Base-by-base conservation (phyloP, 2,329 filamentous ascomycete species). In the Trichophyton benhamiae region DNA sequence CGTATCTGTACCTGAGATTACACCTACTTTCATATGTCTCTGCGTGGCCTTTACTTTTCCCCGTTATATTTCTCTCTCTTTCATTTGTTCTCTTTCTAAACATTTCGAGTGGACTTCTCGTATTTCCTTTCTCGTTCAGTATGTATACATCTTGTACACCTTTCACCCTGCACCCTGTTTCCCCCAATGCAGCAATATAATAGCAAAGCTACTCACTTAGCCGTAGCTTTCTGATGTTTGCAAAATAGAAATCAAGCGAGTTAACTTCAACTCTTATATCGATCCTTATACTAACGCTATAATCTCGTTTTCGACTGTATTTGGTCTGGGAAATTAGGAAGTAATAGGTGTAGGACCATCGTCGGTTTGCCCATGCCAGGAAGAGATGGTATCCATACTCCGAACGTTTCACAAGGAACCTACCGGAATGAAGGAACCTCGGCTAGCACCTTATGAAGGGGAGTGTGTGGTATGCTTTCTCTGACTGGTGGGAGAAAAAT, bases 81-180 rank as follows among this genome's bases (percentile, higher is more conserved):
- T 2, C 20, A 20, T 46, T 52, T 52, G 22, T 30, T 13, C 22
- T n/a, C 20, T 30, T 33, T n/a, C 52, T 1, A 33, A 36, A 36
- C 52, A 15, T 30, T 11, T 36, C 52, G 52, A 55, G 52, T 55
- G 52, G 52, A 55, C 30, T 30, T 55, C 52, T 36, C 27, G 15
- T 27, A 55, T 27, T 22, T 25, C 33, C 25, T 17, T 55, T 55
- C 33, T 55, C 17, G 27, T 36, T 11, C 27, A 55, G 33, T 17
- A 55, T 55, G 27, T 55, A 55, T 55, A 55, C 52, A 55, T 7
- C 52, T 33, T 55, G 52, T 55, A 36, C 52, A 55, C 15, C 22
- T 52, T 25, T 52, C 27, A 8, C 22, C 13, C 6, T 33, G 33
- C 27, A 30, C 27, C 27, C 4, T 15, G 8, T 36, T 55, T 55